phyloP scores from a whole-genome alignment of 1,284 basidiomycete genomes.

The Ganoderma sinense region DNA sequence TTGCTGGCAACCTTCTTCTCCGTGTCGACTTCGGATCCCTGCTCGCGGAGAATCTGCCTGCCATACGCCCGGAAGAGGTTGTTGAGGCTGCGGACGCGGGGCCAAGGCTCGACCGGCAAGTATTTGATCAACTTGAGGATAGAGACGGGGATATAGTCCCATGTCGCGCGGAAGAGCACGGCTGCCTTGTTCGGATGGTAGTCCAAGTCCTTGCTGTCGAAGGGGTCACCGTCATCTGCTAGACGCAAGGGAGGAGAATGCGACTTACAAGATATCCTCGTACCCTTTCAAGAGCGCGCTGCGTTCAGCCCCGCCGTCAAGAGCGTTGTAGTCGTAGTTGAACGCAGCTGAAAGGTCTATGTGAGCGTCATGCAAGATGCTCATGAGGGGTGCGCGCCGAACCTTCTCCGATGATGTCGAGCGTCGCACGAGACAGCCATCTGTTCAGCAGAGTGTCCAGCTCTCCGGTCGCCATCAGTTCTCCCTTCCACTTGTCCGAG shows the following conservation, averaged over 20 bases:
- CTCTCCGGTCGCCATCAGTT: conserved; percentile 9
- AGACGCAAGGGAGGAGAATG: too few relatives aligned
- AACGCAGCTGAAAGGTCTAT: conserved; percentile 37
- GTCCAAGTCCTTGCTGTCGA: conserved; percentile 19
- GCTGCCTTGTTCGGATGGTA: conserved; percentile 33
- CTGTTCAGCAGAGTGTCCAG: conserved; percentile 20
- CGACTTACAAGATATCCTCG: conserved; percentile 43
- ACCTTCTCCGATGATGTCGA: conserved; percentile 44
- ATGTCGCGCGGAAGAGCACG: conserved; percentile 33
- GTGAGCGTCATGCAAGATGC: not conserved
- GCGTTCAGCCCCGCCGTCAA: conserved; percentile 33
- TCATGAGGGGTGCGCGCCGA: too few relatives aligned
- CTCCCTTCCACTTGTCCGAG: conserved; percentile 30
- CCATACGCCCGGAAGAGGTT: conserved; percentile 32
- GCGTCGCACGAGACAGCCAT: conserved; percentile 39
- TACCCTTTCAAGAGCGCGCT: conserved; percentile 36
- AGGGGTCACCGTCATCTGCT: not conserved
- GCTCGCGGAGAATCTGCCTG: conserved; percentile 31
- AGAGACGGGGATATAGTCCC: conserved; percentile 36
- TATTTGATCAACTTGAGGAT: conserved; percentile 36
- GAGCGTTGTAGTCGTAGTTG: conserved; percentile 39
- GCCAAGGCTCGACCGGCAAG: conserved; percentile 36
- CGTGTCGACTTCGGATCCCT: conserved; percentile 12
- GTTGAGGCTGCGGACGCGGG: conserved; percentile 34
- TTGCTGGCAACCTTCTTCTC: conserved; percentile 26